A percentile compares a stretch with the other conserved stretches of the same genome.
Conservation (phyloP, 2,329 filamentous ascomycete species). For the Zarea fungicola region DNA sequence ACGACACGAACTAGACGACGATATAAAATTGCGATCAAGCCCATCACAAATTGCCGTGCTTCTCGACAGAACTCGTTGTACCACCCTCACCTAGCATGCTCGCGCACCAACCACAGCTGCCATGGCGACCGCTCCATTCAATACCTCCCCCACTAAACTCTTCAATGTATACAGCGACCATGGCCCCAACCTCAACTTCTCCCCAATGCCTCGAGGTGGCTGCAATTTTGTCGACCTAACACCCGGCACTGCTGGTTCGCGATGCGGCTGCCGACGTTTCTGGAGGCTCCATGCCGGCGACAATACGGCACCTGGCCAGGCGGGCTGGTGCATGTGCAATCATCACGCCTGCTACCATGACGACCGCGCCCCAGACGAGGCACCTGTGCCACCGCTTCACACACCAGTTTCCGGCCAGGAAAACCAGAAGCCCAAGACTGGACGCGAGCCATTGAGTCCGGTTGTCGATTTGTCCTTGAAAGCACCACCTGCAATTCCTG, state of each 20-base stretch:
- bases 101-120: constrained; percentile 42
- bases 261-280: constrained; percentile 57
- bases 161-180: constrained; percentile 54
- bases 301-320: constrained; percentile 35
- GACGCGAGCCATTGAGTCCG: constrained; percentile 48
- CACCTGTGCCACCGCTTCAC: constrained; percentile 14
- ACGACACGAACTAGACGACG: not conserved
- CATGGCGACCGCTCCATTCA: constrained; percentile 41
- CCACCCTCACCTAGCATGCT: constrained; percentile 9
- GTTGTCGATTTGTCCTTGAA: constrained; percentile 44
- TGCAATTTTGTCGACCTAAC: constrained; percentile 55
- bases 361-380: constrained; percentile 29
- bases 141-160: constrained; percentile 38
- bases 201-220: constrained; percentile 43
- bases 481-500: constrained; percentile 29
- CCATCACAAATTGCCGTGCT: too few species aligned
- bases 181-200: constrained; percentile 19
- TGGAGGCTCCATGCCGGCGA: constrained; percentile 42
- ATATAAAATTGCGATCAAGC: not conserved
- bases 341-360: constrained; percentile 60
- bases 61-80: not conserved
- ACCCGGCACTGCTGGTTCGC: constrained; percentile 45
- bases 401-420: constrained; percentile 39
- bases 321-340: constrained; percentile 56
- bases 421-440: constrained; percentile 45